These are phyloP conservation scores for Penicillium daleae DNA, from an alignment of 495 filamentous ascomycete genomes.

Conservation along the genomic window DNA sequence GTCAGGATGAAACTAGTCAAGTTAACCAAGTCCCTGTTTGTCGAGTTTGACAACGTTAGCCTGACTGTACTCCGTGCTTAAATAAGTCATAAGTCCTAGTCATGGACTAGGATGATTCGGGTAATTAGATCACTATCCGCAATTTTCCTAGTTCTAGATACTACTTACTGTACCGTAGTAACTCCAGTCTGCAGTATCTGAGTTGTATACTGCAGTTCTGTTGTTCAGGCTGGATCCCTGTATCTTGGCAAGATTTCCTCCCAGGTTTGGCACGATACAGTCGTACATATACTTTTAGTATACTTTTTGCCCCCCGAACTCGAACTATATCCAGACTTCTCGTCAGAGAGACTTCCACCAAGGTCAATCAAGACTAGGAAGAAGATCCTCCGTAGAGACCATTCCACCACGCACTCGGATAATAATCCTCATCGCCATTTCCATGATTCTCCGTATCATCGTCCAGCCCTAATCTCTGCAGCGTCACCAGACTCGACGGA, in stretches of 20 bases:
- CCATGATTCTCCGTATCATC: not conserved
- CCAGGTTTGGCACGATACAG: not conserved
- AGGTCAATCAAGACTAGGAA: not conserved
- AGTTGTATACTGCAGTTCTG: not conserved
- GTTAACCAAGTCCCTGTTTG: too few relatives aligned
- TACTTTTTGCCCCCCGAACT: not conserved
- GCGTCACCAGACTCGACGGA: constrained; percentile 16
- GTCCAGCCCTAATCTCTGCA: not conserved
- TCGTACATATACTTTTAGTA: not conserved
- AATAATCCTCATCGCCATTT: too few relatives aligned
- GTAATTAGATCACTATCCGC: not conserved
- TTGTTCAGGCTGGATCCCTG: not conserved
- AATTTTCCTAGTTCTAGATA: not conserved
- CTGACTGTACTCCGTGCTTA: not conserved
- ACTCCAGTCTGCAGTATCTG: too few relatives aligned
- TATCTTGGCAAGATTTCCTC: not conserved
- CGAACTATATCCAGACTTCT: not conserved
- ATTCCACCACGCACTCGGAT: too few relatives aligned
- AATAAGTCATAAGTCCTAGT: not conserved
- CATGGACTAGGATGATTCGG: not conserved
- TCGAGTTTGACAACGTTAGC: too few relatives aligned
- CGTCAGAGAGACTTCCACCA: too few relatives aligned
- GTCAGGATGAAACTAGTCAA: too few relatives aligned
- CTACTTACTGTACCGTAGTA: too few relatives aligned
- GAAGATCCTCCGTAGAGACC: not conserved